Conservation (phyloP, 805 yeast species). For the Suhomyces canberraensis region DNA sequence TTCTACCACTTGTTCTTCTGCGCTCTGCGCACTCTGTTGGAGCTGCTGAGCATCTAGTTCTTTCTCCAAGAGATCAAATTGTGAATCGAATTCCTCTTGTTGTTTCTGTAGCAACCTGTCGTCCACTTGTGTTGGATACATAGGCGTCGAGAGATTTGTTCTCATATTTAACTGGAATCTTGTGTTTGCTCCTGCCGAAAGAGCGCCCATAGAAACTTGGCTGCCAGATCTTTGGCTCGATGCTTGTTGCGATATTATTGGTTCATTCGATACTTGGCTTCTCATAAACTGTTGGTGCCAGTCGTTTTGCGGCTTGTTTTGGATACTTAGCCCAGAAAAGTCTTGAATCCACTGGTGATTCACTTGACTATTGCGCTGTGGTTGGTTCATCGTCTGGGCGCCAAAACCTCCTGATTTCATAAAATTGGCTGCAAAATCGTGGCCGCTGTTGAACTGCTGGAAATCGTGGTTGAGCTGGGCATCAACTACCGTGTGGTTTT, state of each 20-base stretch:
- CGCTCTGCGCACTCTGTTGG: constrained; percentile 3
- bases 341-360: constrained; percentile 28
- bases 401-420: constrained; percentile 7
- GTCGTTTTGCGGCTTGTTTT: constrained; percentile 10
- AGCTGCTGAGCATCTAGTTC: constrained; percentile 19
- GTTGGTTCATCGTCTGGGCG: constrained; percentile 9
- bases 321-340: constrained; percentile 23
- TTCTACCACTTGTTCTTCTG: constrained; percentile 4
- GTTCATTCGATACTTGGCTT: too few relatives aligned
- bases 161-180: constrained; percentile 18
- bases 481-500: constrained; percentile 25
- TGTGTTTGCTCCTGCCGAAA: too few relatives aligned
- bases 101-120: constrained; percentile 2
- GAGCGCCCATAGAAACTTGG: too few relatives aligned
- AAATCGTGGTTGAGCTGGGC: constrained; percentile 37
- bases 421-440: constrained; percentile 16
- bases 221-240: too few relatives aligned
- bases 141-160: constrained; percentile 15
- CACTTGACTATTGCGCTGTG: constrained; percentile 9
- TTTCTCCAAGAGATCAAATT: constrained; percentile 32
- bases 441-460: constrained; percentile 24
- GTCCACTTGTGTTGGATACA: constrained; percentile 7
- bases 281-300: constrained; percentile 28
- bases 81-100: constrained; percentile 21
- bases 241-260: too few relatives aligned